Base-by-base conservation (phyloP, 192 early-diverging fungal genomes). In the Phycomyces blakesleeanus region DNA sequence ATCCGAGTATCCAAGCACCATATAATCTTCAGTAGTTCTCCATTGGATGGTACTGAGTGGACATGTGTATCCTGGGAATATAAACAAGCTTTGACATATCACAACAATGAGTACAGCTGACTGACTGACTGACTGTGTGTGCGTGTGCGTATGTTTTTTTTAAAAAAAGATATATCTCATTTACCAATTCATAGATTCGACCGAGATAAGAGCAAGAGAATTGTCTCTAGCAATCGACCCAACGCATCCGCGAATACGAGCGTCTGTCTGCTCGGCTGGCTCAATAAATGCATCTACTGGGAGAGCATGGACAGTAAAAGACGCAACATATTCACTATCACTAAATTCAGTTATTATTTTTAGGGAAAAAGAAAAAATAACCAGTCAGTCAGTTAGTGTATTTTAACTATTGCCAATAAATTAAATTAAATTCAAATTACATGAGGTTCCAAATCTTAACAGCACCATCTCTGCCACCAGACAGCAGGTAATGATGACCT, bases 361-460 rank as follows among this genome's bases (percentile, higher is more conserved):
- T n/a, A n/a, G n/a, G n/a, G n/a, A n/a, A n/a, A n/a, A n/a, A n/a
- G n/a, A n/a, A n/a, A n/a, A n/a, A n/a, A n/a, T n/a, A n/a, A n/a
- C n/a, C n/a, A n/a, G n/a, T n/a, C n/a, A n/a, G n/a, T n/a, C n/a
- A n/a, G n/a, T n/a, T n/a, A n/a, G n/a, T n/a, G n/a, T n/a, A n/a
- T n/a, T n/a, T n/a, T n/a, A n/a, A n/a, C n/a, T n/a, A n/a, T n/a
- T n/a, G n/a, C n/a, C n/a, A n/a, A n/a, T n/a, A n/a, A n/a, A n/a
- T n/a, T n/a, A n/a, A n/a, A n/a, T n/a, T n/a, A n/a, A n/a, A n/a
- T 40, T 16, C 9, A 24, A 40, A 82, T 69, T 80, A 90, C 90
- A 84, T 84, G 26, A 90, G 67, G 49, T 84, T 82, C 91, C 91
- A 93, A 41, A 92, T 83, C 60, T 81, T 81, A 11, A 90, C 78